A percentile compares a stretch with the other conserved stretches of the same genome.
These are phyloP conservation scores for Coleophoma crateriformis DNA, from an alignment of 2,329 filamentous ascomycete genomes.

Conservation along the genomic window DNA sequence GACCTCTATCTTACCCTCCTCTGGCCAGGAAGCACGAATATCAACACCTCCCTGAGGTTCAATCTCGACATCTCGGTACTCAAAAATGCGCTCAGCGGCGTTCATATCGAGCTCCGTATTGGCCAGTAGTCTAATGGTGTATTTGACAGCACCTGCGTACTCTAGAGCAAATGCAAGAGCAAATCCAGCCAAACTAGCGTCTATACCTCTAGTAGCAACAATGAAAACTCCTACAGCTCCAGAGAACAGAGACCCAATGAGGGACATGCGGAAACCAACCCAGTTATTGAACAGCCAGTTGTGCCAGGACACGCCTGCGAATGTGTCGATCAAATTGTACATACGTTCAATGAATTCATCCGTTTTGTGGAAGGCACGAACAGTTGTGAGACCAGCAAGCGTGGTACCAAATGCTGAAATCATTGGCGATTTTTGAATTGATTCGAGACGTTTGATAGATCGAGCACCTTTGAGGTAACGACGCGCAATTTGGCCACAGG, in stretches of 20 bases:
- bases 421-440: conserved; percentile 67
- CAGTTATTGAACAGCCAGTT: conserved; percentile 64
- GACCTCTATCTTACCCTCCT: conserved; percentile 64
- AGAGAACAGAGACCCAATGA: conserved; percentile 65
- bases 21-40: conserved; percentile 67
- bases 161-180: conserved; percentile 67
- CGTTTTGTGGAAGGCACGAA: conserved; percentile 66
- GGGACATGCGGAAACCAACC: conserved; percentile 65
- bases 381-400: conserved; percentile 64
- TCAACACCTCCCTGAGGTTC: conserved; percentile 56
- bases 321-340: conserved; percentile 61
- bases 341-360: conserved; percentile 61
- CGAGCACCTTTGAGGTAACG: conserved; percentile 62
- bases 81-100: conserved; percentile 65
- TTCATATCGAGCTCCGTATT: conserved; percentile 73
- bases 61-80: conserved; percentile 63
- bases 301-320: conserved; percentile 57
- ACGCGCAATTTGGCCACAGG: conserved; percentile 34
- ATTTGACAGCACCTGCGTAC: conserved; percentile 57
- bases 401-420: conserved; percentile 64
- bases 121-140: conserved; percentile 59
- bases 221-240: conserved; percentile 58
- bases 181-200: conserved; percentile 67
- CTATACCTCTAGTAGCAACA: conserved; percentile 51
- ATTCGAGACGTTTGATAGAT: conserved; percentile 70